Base-by-base conservation (phyloP, 1,284 basidiomycete species). In the Pseudozyma sp. region DNA sequence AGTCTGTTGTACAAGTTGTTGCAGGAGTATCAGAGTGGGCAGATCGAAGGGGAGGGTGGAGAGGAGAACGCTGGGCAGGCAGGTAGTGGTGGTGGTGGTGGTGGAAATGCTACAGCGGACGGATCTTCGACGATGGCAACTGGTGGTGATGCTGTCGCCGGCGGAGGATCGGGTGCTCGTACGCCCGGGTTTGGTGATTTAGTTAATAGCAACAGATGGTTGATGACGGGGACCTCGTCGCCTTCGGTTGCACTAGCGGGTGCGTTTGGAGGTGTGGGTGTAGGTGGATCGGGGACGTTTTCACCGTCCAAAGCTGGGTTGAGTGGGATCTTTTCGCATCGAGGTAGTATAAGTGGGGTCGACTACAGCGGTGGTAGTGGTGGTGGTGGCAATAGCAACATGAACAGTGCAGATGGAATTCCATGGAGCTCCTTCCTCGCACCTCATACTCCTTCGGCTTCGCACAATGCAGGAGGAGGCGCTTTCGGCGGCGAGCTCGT, bases 1-100 rank as follows among this genome's bases (percentile, higher is more conserved):
- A 68, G 63, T 36, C 19, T 76, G 69, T 49, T 76, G 48, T 76
- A 76, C 36, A 76, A 76, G 65, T 31, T 76, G 43, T 38, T 76
- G 60, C 60, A 64, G 34, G 68, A 76, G 47, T 59, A 76, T 42
- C 73, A 76, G 61, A 66, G 60, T 36, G 60, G 59, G 3, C 68
- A 67, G 57, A 47, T 53, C 25, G 52, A 62, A 11, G 59, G 34
- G 0, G 62, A 59, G 39, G 42, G 18, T 10, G 60, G 42, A 16
- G 53, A 48, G 16, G 45, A 40, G 13, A 50, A 34, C 14, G 47
- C 25, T 14, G 54, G 49, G 47, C 31, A 19, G 31, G 10, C 18
- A 9, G 5, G 18, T 34, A 38, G 43, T 19, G 47, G 36, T 35
- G 43, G 10, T 8, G 56, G 36, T 2, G 55, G 42, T 38, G 52